Evolutionary conservation across 2,329 filamentous ascomycete species (phyloP), one percentile per base, ranked within the genome.

Genomic region (Neoscytalidium dimidiatum): DNA sequence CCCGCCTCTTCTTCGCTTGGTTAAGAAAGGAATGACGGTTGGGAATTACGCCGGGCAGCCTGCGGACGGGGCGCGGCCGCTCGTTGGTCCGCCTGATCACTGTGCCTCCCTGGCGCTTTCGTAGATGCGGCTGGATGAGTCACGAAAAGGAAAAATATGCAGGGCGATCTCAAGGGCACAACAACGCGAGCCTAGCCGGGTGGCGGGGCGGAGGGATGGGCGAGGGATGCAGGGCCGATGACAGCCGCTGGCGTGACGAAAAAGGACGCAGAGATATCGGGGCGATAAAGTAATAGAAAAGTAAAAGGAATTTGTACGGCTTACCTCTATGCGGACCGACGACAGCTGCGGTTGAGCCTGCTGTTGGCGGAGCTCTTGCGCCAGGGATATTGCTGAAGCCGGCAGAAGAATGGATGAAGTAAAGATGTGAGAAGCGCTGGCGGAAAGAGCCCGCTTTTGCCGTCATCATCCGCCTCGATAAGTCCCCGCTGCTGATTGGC

Each of bases 401-500:
- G 5, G 53, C 19, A 9, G 35, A 19, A 17, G 23, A 58, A 19
- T 29, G 53, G 26, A 58, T 28, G 35, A 21, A 41, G 31, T 14
- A 58, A 41, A 41, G 19, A 41, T 29, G 23, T 43, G 35, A 35
- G 29, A 13, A n/a, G n/a, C n/a, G 49, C 49, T 33, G 49, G 35
- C 49, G n/a, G 49, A 23, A 38, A 9, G 35, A 29, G 53, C 35
- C 35, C 23, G 35, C 53, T 58, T 44, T 58, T 58, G 53, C 53
- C 53, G 53, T 58, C 35, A 13, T 29, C 53, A 29, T 58, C 53
- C 38, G 53, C 53, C 53, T 58, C 35, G 53, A 58, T 28, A 58
- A 43, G 35, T 43, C 53, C 7, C 51, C 11, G 19, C 31, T 6
- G 21, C 35, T 43, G 35, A 58, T 58, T 44, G 53, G 53, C 35